These are phyloP conservation scores for Colletotrichum sp. DNA, from an alignment of 2,329 filamentous ascomycete genomes.

Conservation along the genomic window DNA sequence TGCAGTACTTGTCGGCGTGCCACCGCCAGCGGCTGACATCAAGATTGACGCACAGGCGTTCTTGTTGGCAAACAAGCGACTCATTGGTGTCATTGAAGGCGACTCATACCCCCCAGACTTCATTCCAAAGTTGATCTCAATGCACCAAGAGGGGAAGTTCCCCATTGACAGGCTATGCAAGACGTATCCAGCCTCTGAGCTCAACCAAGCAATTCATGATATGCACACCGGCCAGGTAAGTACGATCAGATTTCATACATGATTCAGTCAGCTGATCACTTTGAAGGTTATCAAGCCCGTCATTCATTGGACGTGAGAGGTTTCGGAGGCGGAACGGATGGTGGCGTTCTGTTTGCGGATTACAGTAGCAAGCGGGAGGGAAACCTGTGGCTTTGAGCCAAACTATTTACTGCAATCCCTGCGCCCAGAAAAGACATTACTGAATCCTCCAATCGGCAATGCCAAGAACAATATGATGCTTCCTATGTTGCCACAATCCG, in stretches of 20 bases:
- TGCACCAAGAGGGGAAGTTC: conserved; percentile 11
- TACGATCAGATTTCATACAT: background rate
- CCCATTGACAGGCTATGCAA: background rate
- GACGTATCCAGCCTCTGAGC: background rate
- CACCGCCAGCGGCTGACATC: background rate
- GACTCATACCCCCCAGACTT: background rate
- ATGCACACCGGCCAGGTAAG: conserved; percentile 1
- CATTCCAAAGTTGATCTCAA: background rate
- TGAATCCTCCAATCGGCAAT: background rate
- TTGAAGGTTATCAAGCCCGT: conserved; percentile 8
- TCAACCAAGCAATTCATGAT: conserved; percentile 12
- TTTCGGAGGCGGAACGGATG: background rate
- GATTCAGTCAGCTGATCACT: background rate
- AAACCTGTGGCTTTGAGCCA: background rate
- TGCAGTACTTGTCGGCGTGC: conserved; percentile 7
- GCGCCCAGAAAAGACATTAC: background rate
- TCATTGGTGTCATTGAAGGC: conserved; percentile 7
- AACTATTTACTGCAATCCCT: background rate
- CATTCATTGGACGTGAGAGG: background rate
- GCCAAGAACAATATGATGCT: background rate
- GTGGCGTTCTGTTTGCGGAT: background rate
- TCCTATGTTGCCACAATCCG: background rate
- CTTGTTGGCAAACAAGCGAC: background rate
- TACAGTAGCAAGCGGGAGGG: background rate
- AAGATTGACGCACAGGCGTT: conserved; percentile 11